These are phyloP conservation scores for Pachysandra terminalis DNA, from an alignment of 164 flowering plant genomes.

Conservation along the genomic window DNA sequence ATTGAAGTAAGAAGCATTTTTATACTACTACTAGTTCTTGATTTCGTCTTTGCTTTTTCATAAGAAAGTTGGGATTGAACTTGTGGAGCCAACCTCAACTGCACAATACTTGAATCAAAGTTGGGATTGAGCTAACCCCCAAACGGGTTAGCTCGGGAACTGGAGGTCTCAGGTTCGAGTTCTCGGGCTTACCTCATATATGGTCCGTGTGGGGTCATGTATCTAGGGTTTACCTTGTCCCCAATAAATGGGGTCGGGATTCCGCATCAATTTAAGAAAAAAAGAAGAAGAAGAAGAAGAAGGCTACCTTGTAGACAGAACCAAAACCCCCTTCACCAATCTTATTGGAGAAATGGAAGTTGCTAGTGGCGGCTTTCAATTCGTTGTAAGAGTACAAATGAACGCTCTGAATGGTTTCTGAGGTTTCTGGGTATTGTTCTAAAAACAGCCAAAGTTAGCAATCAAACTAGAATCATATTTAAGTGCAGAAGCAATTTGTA, in stretches of 20 bases:
- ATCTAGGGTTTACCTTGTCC: too few relatives aligned
- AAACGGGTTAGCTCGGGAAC: too few relatives aligned
- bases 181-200: too few relatives aligned
- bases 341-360: conserved; percentile 42
- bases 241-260: background rate
- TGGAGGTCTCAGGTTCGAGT: too few relatives aligned
- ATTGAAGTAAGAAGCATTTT: background rate
- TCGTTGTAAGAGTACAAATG: conserved; percentile 32
- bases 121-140: too few relatives aligned
- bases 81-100: background rate
- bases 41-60: background rate
- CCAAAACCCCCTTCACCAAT: conserved; percentile 58
- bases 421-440: background rate
- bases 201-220: too few relatives aligned
- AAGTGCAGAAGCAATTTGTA: too few relatives aligned
- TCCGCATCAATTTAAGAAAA: background rate
- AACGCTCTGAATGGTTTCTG: conserved; percentile 11
- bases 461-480: background rate
- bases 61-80: too few relatives aligned
- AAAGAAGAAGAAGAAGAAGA: background rate
- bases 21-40: background rate
- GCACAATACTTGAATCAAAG: too few relatives aligned
- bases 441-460: background rate
- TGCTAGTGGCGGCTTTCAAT: conserved; percentile 36
- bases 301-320: conserved; percentile 46